Base-by-base conservation (phyloP, 208 protist genomes). In the Crithidia mellificae region DNA sequence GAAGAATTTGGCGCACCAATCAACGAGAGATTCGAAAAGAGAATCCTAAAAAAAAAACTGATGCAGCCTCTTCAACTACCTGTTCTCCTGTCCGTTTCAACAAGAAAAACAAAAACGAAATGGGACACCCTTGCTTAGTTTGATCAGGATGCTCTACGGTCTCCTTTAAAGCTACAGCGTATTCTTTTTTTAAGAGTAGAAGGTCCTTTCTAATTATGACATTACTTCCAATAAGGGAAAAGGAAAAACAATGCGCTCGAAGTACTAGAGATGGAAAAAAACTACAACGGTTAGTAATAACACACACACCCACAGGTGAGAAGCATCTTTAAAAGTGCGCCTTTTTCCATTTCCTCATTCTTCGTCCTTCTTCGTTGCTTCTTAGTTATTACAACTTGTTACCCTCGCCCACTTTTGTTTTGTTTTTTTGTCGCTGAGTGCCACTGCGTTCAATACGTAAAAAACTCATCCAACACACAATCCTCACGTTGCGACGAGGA, bases 311-410 rank as follows among this genome's bases (percentile, higher is more conserved):
- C 41, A 41, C 6, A n/a, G n/a, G n/a, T n/a, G n/a, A n/a, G n/a
- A n/a, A n/a, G n/a, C n/a, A n/a, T n/a, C n/a, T n/a, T n/a, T n/a
- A n/a, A n/a, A n/a, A n/a, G n/a, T n/a, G n/a, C n/a, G n/a, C 41
- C 14, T 41, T 41, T 12, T 49, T 49, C 32, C 12, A 46, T 9
- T 58, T 44, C 17, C 22, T 39, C 12, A 15, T 44, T 43, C 36
- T 46, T 46, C 41, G 4, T 17, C 20, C 2, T 64, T 29, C 58
- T 36, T 30, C 22, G 52, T 57, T 57, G 52, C 32, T 57, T 61
- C 52, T 57, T 22, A 38, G 32, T 57, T 30, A 59, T 25, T 46
- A 14, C 1, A 46, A n/a, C n/a, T n/a, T n/a, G n/a, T n/a, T n/a
- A n/a, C n/a, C n/a, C n/a, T n/a, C n/a, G n/a, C n/a, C n/a, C n/a